These are phyloP conservation scores for Aquilaria yunnanensis DNA, from an alignment of 345 rosid species.

Conservation along the genomic window DNA sequence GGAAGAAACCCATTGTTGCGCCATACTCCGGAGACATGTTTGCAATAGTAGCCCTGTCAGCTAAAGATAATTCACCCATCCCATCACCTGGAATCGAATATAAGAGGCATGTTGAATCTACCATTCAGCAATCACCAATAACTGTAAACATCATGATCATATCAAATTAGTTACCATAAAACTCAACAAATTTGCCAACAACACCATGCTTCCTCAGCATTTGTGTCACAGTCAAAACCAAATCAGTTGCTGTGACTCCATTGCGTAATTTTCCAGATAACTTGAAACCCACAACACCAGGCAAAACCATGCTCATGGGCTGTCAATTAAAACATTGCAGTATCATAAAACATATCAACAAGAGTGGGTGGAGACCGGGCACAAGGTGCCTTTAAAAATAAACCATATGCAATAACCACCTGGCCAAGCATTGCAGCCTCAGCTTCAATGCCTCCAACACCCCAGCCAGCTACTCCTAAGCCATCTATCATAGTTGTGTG, in stretches of 20 bases:
- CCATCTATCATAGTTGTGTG: slow-evolving; percentile 99
- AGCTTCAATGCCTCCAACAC: slow-evolving; percentile 99
- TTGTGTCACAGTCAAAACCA: slow-evolving; percentile 96
- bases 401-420: slow-evolving; percentile 31
- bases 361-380: background rate
- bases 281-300: slow-evolving; percentile 99
- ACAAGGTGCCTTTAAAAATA: background rate
- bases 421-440: slow-evolving; percentile 99
- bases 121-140: slow-evolving; percentile 9
- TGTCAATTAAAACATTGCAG: slow-evolving; percentile 18
- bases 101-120: slow-evolving; percentile 5
- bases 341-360: slow-evolving; percentile 1
- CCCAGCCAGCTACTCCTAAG: slow-evolving; percentile 99
- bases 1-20: slow-evolving; percentile 99
- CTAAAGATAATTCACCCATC: slow-evolving; percentile 83
- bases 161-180: slow-evolving; percentile 58
- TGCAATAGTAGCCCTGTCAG: slow-evolving; percentile 99
- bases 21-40: slow-evolving; percentile 99
- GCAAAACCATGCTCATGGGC: slow-evolving; percentile 99
- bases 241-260: slow-evolving; percentile 98
- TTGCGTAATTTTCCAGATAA: slow-evolving; percentile 66
- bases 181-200: slow-evolving; percentile 98
- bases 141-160: no score
- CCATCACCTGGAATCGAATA: slow-evolving; percentile 61
- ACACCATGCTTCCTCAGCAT: slow-evolving; percentile 99